A percentile compares a stretch with the other conserved stretches of the same genome.
Evolutionary conservation across 2,329 filamentous ascomycete genomes (phyloP).

Genomic region (Fusarium sp.): DNA sequence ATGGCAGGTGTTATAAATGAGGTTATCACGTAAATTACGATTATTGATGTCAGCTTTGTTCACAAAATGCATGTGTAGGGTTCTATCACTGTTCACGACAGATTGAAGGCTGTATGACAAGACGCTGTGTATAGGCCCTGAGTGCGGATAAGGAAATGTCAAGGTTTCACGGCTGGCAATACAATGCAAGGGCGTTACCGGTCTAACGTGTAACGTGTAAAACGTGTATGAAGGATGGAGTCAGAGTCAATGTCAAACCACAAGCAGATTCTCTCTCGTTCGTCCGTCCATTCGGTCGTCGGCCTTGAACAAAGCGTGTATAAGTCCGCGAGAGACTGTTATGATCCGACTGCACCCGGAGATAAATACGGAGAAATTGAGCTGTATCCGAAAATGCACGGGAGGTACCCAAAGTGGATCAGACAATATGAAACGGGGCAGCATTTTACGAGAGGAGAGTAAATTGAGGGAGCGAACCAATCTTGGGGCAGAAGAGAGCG

Average conservation of each 20-base stretch:
- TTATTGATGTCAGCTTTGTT: neutral
- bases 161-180: conserved; percentile 2
- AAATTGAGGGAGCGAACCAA: neutral
- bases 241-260: neutral
- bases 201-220: conserved; percentile 4
- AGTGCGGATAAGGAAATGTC: neutral
- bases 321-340: neutral
- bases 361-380: conserved; percentile 17
- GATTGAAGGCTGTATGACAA: neutral
- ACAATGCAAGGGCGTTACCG: conserved; percentile 8
- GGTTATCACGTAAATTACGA: conserved; percentile 16
- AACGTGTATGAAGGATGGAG: neutral
- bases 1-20: conserved; percentile 15
- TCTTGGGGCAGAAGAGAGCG: neutral
- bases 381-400: conserved; percentile 14
- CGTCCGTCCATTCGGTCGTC: conserved; percentile 6
- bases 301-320: neutral
- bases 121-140: neutral
- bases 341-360: neutral
- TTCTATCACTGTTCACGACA: neutral
- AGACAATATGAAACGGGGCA: neutral
- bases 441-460: neutral
- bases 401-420: neutral
- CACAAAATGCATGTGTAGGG: neutral
- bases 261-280: neutral